Base-by-base conservation (phyloP, 2,329 filamentous ascomycete species). In the Fusarium proliferatum region DNA sequence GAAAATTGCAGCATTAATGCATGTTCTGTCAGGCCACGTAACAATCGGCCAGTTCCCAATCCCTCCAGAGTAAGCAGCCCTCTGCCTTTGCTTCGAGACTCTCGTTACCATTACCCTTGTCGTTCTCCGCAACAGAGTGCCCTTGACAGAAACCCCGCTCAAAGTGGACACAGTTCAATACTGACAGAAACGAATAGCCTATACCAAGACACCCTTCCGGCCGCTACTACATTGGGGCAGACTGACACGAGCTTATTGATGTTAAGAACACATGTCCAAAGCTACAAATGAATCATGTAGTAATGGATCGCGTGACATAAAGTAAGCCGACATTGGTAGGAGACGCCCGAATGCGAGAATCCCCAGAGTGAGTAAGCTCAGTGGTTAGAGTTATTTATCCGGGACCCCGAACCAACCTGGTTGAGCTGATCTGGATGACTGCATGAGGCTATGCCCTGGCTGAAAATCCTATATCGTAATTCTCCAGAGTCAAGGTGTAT, bases 371-470 rank as follows among this genome's bases (percentile, higher is more conserved):
- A 28, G 41, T 10, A n/a, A 36, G 23, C n/a, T 30, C 12, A 43
- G 26, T 43, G 38, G 52, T 43, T 23, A 16, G 19, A 17, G 8
- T 19, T 30, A 55, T 55, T 30, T 55, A 30, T 30, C 19, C 51
- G 23, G 12, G 9, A 5, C 6, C 2, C 17, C 23, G 34, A 12
- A 6, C 19, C 17, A 21, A 28, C 13, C 9, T 28, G 16, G 5
- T n/a, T 6, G 10, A 53, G 34, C 13, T 16, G 19, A 38, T 9
- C 23, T 53, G 23, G 23, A n/a, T 28, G 51, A 53, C 51, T 41
- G 51, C 51, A 53, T 53, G 34, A 39, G 51, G 51, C 51, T 53
- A n/a, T 53, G 34, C 34, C 13, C 34, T 34, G 30, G 30, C 23
- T 39, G n/a, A 53, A n/a, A 53, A 16, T 28, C 34, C 34, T 28